These are phyloP conservation scores for Bipolaris bicolor DNA, from an alignment of 2,329 filamentous ascomycete genomes.

Conservation along the genomic window DNA sequence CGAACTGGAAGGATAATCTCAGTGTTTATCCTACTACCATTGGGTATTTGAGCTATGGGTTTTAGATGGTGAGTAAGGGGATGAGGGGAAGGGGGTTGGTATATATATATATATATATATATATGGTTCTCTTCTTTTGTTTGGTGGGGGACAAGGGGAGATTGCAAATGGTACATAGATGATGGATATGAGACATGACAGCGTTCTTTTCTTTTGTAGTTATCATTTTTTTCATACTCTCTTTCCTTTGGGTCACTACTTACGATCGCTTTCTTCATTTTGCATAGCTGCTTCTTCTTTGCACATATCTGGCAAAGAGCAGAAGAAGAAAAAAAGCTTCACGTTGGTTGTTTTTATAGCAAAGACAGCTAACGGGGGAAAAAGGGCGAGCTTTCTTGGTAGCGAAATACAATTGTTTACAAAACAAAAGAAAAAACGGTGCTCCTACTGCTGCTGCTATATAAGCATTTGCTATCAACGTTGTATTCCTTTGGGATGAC, in stretches of 20 bases:
- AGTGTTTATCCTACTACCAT: conserved; percentile 49
- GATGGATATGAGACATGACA: not conserved
- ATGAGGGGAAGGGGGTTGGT: not conserved
- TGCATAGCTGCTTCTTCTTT: not conserved
- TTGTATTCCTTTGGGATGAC: not conserved
- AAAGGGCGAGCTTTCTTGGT: not conserved
- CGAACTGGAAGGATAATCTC: conserved; percentile 56
- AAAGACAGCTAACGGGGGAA: not conserved
- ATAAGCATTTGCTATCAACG: not conserved
- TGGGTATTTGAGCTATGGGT: conserved; percentile 44
- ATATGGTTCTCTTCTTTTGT: not conserved
- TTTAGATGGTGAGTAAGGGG: conserved; percentile 13
- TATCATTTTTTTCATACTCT: not conserved
- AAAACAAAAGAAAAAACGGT: not conserved
- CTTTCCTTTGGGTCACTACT: not conserved
- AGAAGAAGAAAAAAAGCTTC: not conserved
- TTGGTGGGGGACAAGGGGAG: too few relatives aligned
- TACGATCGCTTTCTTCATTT: not conserved
- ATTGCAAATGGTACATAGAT: not conserved
- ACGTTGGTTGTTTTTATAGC: not conserved
- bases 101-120: not conserved
- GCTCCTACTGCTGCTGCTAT: not conserved
- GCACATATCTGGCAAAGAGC: not conserved
- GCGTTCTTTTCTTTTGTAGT: too few relatives aligned
- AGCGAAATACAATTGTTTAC: not conserved